These are phyloP conservation scores for Postia placenta DNA, from an alignment of 768 basidiomycete genomes.

Conservation along the genomic window DNA sequence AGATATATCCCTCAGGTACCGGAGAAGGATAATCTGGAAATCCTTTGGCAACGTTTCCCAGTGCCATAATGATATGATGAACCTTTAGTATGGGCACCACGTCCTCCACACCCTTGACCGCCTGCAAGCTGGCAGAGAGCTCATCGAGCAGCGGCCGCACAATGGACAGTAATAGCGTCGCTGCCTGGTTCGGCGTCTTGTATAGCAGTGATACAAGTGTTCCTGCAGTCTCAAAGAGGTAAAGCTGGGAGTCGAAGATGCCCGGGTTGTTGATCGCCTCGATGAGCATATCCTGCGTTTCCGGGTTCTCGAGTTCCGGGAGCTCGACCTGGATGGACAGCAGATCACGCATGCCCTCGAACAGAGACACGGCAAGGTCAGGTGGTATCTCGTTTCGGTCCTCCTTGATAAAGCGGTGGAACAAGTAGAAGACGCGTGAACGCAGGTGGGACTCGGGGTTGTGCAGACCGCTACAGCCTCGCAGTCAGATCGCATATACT, in stretches of 20 bases:
- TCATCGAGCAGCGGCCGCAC: constrained; percentile 79
- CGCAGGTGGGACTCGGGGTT: constrained; percentile 63
- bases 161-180: constrained; percentile 63
- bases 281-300: constrained; percentile 62
- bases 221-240: constrained; percentile 90
- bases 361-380: constrained; percentile 63
- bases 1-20: constrained; percentile 56
- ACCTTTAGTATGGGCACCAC: constrained; percentile 77
- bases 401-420: constrained; percentile 88
- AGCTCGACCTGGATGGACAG: constrained; percentile 70
- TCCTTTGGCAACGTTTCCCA: constrained; percentile 93
- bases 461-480: constrained; percentile 63
- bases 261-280: constrained; percentile 73
- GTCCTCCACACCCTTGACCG: constrained; percentile 54
- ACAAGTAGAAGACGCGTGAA: constrained; percentile 84
- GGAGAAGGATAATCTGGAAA: constrained; percentile 87
- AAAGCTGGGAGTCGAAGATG: constrained; percentile 84
- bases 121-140: constrained; percentile 50
- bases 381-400: constrained; percentile 68
- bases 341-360: constrained; percentile 72
- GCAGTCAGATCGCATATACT: constrained; percentile 2
- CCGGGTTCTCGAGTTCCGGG: constrained; percentile 68
- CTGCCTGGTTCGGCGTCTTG: constrained; percentile 61
- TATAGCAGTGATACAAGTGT: constrained; percentile 74
- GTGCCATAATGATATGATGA: constrained; percentile 91